A percentile compares a stretch with the other conserved stretches of the same genome.
Conservation (phyloP, 225 moss, liverwort and hornwort genomes). For the Asterella californica region DNA sequence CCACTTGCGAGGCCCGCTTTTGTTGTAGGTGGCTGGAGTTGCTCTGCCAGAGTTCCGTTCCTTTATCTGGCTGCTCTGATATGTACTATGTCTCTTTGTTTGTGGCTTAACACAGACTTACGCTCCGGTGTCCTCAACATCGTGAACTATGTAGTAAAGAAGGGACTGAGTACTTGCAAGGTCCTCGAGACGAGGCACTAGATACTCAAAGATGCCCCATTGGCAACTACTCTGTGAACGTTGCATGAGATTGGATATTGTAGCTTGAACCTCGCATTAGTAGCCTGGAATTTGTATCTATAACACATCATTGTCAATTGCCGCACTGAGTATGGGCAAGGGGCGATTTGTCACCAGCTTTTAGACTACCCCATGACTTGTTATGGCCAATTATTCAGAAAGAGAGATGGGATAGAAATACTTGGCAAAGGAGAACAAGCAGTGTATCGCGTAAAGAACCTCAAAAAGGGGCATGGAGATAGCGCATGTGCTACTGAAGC, state of each 20-base stretch:
- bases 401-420: no score
- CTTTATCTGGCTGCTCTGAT: background rate
- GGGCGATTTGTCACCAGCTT: background rate
- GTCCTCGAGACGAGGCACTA: background rate
- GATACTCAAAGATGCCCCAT: background rate
- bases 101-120: background rate
- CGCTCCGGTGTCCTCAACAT: background rate
- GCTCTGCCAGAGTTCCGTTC: background rate
- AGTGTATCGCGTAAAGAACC: no score
- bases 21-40: background rate
- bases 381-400: background rate
- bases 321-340: background rate
- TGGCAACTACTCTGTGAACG: background rate
- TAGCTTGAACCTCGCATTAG: background rate
- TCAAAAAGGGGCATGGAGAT: no score
- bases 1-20: background rate
- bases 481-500: no score
- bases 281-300: background rate
- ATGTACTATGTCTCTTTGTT: background rate
- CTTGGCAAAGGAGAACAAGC: no score
- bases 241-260: background rate
- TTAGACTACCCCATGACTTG: background rate
- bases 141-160: constrained; percentile 2
- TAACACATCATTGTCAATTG: background rate
- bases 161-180: background rate